Evolutionary conservation across 352 stramenopile genomes (phyloP), one percentile per base, ranked within the genome.

Genomic region (Globisporangium yorkense): DNA sequence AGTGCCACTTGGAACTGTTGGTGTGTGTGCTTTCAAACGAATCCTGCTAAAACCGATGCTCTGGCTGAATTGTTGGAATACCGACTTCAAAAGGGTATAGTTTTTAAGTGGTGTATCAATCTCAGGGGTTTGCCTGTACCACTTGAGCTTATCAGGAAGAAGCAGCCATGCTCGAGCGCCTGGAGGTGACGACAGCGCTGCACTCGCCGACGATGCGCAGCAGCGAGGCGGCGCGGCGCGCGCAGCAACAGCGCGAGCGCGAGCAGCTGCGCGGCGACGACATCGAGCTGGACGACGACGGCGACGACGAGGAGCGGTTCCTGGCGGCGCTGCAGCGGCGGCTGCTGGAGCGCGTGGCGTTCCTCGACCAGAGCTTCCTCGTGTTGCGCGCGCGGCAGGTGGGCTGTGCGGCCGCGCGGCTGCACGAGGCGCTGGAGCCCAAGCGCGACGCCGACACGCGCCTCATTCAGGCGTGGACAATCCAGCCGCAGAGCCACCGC

Each of bases 401-500:
- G 56, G 80, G 81, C 39, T 80, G 80, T 43, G 53, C 91, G 29
- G 81, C 79, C 21, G 71, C 76, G 24, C 80, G 85, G 18, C 67
- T 95, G 13, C 80, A 89, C 43, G 77, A 90, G 50, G 77, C 78
- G 13, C 68, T 95, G 0, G 80, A 88, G 47, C 83, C 85, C 1
- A 89, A 86, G 56, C 75, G 74, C 4, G 84, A 91, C 49, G 56
- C 56, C 9, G 76, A 90, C 44, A 92, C 80, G 31, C 56, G 63
- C 16, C 50, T 90, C 9, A 70, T 92, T 15, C 71, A 92, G 60
- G 77, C 80, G 1, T 90, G 79, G 80, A 90, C 80, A 5, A 89
- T 93, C 57, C 80, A 90, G 62, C 78, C 77, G 29, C 79, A 87
- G 59, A 57, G 62, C 15, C 65, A 71, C 44, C 60, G 75, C 27